Percentiles rank a stretch among this genome's conserved stretches.
phyloP scores from a whole-genome alignment of 495 filamentous ascomycete genomes.

The Penicillium bialowiezense region DNA sequence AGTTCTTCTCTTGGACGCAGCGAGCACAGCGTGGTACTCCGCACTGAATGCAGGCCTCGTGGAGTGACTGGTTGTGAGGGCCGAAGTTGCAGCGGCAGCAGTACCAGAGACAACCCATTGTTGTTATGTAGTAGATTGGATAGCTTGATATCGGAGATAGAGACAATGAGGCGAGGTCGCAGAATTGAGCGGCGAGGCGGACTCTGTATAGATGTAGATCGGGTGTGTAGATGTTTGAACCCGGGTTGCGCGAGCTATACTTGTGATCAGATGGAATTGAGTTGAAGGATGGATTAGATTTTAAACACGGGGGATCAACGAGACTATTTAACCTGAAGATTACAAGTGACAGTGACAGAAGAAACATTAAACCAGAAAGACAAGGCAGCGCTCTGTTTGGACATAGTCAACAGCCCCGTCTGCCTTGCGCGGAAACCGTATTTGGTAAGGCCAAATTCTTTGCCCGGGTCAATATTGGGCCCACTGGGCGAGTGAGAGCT shows the following conservation, averaged over 20 bases:
- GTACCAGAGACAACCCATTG: constrained; percentile 31
- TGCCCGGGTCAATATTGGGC: constrained; percentile 10
- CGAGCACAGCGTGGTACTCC: constrained; percentile 12
- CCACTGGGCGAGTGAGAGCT: not conserved
- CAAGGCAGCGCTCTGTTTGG: constrained; percentile 12
- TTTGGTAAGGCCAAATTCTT: constrained; percentile 10
- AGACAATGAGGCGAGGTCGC: not conserved
- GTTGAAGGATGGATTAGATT: constrained; percentile 9
- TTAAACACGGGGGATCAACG: constrained; percentile 3
- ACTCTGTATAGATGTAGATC: not conserved
- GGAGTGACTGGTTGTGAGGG: constrained; percentile 24
- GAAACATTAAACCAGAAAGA: not conserved
- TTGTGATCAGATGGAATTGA: constrained; percentile 7
- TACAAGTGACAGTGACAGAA: not conserved
- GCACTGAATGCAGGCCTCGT: constrained; percentile 29
- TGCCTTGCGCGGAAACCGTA: constrained; percentile 10
- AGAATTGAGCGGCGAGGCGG: not conserved
- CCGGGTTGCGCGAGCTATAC: not conserved
- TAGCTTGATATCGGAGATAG: not conserved
- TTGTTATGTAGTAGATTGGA: not conserved
- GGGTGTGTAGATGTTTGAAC: not conserved
- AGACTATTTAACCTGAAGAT: constrained; percentile 1
- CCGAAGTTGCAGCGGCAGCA: constrained; percentile 34
- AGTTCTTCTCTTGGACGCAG: constrained; percentile 20
- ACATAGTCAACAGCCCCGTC: constrained; percentile 9